These are phyloP conservation scores for Pelargonium australe DNA, from an alignment of 441 rosid species.

Conservation along the genomic window DNA sequence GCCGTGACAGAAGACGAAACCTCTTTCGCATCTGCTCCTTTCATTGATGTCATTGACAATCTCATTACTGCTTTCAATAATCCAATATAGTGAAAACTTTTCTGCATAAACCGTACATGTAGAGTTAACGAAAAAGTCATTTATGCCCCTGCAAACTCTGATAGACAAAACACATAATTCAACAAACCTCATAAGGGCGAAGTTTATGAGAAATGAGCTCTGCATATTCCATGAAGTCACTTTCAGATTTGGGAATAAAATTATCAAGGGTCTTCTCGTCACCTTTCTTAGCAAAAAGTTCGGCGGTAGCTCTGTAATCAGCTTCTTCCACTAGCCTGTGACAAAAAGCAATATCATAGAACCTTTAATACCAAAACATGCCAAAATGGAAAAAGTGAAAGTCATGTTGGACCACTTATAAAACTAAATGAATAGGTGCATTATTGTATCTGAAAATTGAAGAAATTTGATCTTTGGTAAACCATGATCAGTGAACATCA, in stretches of 20 bases:
- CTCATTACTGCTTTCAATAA: slow-evolving; percentile 48
- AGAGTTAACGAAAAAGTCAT: slow-evolving; percentile 13
- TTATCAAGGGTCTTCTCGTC: slow-evolving; percentile 56
- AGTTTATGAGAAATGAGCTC: slow-evolving; percentile 75
- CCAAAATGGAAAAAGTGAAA: not conserved
- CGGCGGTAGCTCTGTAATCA: slow-evolving; percentile 61
- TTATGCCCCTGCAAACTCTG: not conserved
- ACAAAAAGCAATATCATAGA: slow-evolving; percentile 1
- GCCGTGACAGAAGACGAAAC: slow-evolving; percentile 24
- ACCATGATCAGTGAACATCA: not conserved
- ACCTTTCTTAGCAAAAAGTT: slow-evolving; percentile 52
- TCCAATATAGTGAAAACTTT: slow-evolving; percentile 66
- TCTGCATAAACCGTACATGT: slow-evolving; percentile 38
- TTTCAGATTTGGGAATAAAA: slow-evolving; percentile 90
- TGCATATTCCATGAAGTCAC: slow-evolving; percentile 82
- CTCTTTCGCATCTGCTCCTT: slow-evolving; percentile 26
- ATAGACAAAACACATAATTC: slow-evolving; percentile 7
- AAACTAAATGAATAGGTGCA: no score
- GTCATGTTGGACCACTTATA: not conserved
- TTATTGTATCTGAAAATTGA: not conserved
- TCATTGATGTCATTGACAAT: slow-evolving; percentile 19
- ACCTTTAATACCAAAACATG: not conserved
- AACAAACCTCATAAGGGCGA: slow-evolving; percentile 57
- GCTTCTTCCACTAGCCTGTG: slow-evolving; percentile 90
- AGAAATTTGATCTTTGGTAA: not conserved